A percentile compares a stretch with the other conserved stretches of the same genome.
These are phyloP conservation scores for Globisporangium radiosum DNA, from an alignment of 352 stramenopile genomes.

Conservation along the genomic window DNA sequence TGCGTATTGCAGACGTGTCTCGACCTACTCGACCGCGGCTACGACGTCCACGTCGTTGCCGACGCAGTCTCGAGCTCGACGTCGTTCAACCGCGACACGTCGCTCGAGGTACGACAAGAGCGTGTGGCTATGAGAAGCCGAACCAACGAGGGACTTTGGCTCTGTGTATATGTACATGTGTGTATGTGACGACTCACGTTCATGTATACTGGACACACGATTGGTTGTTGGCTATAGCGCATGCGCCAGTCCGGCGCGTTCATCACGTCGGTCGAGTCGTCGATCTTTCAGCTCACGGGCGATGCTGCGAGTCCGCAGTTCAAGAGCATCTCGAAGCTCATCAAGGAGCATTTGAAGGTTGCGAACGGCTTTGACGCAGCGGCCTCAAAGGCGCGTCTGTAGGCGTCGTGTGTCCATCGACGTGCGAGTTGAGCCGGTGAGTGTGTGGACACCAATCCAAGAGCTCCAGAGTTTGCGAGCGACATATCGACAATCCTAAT, in stretches of 20 bases:
- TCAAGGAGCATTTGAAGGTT: constrained; percentile 88
- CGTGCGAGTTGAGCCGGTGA: background rate
- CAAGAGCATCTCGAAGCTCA: constrained; percentile 89
- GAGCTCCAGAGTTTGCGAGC: background rate
- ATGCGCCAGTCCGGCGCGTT: constrained; percentile 92
- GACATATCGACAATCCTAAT: background rate
- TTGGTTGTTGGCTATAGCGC: constrained; percentile 30
- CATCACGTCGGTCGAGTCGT: constrained; percentile 93
- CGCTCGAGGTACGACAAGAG: constrained; percentile 56
- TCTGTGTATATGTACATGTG: background rate
- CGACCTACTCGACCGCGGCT: constrained; percentile 94
- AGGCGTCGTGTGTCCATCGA: background rate
- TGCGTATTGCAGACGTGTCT: constrained; percentile 95
- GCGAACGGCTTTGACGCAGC: constrained; percentile 49
- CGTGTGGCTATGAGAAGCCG: background rate
- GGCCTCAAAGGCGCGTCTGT: constrained; percentile 7
- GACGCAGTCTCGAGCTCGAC: constrained; percentile 92
- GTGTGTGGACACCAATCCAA: background rate
- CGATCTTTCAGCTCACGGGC: constrained; percentile 93
- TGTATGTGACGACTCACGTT: background rate
- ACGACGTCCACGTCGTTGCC: constrained; percentile 95
- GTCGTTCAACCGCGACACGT: constrained; percentile 88
- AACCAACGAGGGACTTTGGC: no score
- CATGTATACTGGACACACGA: background rate
- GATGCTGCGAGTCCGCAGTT: constrained; percentile 92